phyloP scores from a whole-genome alignment of 2,329 filamentous ascomycete genomes.

The Trichoderma hamatum region DNA sequence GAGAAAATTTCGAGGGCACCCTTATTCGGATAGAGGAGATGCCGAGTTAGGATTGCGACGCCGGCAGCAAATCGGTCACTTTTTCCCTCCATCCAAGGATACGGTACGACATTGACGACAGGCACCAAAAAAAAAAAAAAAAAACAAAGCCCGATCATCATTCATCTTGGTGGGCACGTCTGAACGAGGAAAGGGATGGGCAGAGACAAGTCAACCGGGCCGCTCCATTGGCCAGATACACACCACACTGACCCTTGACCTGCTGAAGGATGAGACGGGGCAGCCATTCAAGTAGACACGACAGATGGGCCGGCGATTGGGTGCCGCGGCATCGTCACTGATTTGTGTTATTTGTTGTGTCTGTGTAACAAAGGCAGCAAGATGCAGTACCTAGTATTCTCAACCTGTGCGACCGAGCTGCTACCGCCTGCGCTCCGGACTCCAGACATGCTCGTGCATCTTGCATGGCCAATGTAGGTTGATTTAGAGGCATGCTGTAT shows the following conservation, averaged over 20 bases:
- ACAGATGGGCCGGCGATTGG: not conserved
- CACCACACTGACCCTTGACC: conserved; percentile 28
- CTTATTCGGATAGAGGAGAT: not conserved
- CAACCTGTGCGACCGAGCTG: not conserved
- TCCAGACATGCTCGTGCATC: not conserved
- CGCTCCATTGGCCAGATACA: conserved; percentile 13
- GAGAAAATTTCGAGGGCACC: not conserved
- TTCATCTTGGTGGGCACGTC: not conserved
- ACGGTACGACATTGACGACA: conserved; percentile 15
- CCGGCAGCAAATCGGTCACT: conserved; percentile 6
- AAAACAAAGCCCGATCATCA: not conserved
- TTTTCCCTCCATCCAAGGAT: not conserved
- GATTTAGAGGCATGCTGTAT: not conserved
- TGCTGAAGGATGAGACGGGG: conserved; percentile 29
- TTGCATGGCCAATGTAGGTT: conserved; percentile 6
- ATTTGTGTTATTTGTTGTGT: not conserved
- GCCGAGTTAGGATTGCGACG: not conserved
- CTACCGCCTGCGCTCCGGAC: not conserved
- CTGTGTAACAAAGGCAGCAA: not conserved
- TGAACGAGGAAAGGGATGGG: not conserved
- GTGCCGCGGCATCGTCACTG: conserved; percentile 22
- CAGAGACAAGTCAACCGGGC: conserved; percentile 3
- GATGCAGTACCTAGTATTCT: not conserved
- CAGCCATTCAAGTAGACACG: not conserved
- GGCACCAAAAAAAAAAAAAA: not conserved